Percentiles rank a stretch among this genome's conserved stretches.
phyloP scores from a whole-genome alignment of 2,329 filamentous ascomycete genomes.

The Plectosphaerella sp. region DNA sequence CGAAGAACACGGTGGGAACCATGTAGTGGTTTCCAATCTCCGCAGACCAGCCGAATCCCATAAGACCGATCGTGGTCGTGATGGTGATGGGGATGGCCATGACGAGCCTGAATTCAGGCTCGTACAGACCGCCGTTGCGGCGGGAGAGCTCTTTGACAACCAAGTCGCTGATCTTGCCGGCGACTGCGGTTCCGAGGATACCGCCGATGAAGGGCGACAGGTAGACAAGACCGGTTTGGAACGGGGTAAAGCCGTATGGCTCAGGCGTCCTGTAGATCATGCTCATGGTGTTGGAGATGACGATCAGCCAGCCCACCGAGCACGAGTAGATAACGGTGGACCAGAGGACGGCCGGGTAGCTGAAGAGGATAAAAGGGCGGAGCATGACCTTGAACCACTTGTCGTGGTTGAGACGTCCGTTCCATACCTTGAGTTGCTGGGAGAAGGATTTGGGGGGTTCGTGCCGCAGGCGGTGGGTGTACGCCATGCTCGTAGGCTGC shows the following conservation, averaged over 20 bases:
- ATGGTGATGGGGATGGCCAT: conserved; percentile 81
- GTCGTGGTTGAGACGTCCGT: conserved; percentile 73
- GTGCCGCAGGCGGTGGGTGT: conserved; percentile 67
- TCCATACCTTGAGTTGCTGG: conserved; percentile 71
- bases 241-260: conserved; percentile 73
- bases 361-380: conserved; percentile 79
- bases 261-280: conserved; percentile 68
- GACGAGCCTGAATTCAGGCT: conserved; percentile 86
- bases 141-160: conserved; percentile 78
- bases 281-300: conserved; percentile 83
- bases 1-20: conserved; percentile 90
- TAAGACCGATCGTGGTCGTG: conserved; percentile 77
- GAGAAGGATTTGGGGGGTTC: conserved; percentile 66
- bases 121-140: conserved; percentile 77
- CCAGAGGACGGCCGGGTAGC: conserved; percentile 88
- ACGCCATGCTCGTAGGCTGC: conserved; percentile 29
- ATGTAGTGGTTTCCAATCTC: conserved; percentile 75
- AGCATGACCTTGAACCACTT: conserved; percentile 74
- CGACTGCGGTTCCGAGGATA: conserved; percentile 82
- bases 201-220: conserved; percentile 86
- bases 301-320: conserved; percentile 92
- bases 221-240: conserved; percentile 83
- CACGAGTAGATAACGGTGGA: conserved; percentile 79
- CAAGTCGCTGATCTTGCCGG: conserved; percentile 80
- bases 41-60: conserved; percentile 93